Conservation (phyloP, 768 basidiomycete genomes). For the Lentinus tigrinus region DNA sequence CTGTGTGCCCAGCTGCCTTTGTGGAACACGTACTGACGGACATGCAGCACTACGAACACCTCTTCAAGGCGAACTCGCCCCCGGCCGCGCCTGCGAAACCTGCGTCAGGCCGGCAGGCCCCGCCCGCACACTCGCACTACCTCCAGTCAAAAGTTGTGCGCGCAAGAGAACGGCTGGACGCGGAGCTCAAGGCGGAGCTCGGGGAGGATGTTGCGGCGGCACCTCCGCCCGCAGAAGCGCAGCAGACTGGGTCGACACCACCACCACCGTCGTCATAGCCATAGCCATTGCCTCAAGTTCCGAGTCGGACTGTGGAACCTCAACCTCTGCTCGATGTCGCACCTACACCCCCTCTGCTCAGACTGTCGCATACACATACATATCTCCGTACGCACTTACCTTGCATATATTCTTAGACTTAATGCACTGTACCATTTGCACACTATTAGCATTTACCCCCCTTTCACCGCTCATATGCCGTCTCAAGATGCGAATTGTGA, state of each 20-base stretch:
- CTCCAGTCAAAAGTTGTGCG: slow-evolving; percentile 96
- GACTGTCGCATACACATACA: neutral
- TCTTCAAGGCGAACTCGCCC: slow-evolving; percentile 88
- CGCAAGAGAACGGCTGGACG: slow-evolving; percentile 92
- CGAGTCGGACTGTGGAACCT: too few species aligned
- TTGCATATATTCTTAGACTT: slow-evolving; percentile 19
- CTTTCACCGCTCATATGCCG: slow-evolving; percentile 13
- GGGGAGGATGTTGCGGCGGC: slow-evolving; percentile 7
- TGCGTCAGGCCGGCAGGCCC: slow-evolving; percentile 43
- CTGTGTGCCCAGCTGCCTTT: too few species aligned
- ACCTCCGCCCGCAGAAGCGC: neutral
- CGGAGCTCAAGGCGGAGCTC: slow-evolving; percentile 51
- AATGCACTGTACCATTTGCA: slow-evolving; percentile 17
- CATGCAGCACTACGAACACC: slow-evolving; percentile 84
- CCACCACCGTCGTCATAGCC: slow-evolving; percentile 14
- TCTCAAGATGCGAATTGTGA: neutral
- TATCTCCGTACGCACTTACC: slow-evolving; percentile 1
- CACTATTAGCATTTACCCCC: slow-evolving; percentile 15
- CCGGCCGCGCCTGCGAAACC: slow-evolving; percentile 46
- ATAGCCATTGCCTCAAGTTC: neutral
- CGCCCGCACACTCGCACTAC: slow-evolving; percentile 75
- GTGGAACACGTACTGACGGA: neutral
- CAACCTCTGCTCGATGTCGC: too few species aligned
- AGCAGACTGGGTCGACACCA: slow-evolving; percentile 7
- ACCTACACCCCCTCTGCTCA: neutral